Percentiles rank a stretch among this genome's conserved stretches.
phyloP scores from a whole-genome alignment of 1,139 yeast species.

The Magnusiomyces suaveolens region DNA sequence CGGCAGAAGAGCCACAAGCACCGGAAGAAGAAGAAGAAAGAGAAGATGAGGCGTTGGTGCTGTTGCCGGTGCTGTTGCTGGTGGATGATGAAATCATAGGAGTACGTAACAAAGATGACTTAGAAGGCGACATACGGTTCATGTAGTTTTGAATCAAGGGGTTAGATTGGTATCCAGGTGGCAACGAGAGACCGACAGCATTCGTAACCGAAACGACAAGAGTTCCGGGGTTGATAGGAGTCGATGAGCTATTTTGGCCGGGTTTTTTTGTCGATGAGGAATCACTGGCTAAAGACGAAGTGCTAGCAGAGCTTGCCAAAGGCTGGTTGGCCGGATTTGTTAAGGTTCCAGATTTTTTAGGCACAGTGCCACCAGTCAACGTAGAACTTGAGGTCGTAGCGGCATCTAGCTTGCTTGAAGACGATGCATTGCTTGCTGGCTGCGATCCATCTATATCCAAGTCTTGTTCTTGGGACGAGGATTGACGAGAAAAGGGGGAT shows the following conservation, averaged over 20 bases:
- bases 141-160: constrained; percentile 15
- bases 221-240: constrained; percentile 48
- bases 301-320: background rate
- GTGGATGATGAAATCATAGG: constrained; percentile 10
- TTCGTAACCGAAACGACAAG: constrained; percentile 60
- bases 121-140: constrained; percentile 11
- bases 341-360: background rate
- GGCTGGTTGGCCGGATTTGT: background rate
- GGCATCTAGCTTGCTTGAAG: background rate
- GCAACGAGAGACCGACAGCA: constrained; percentile 52
- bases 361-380: background rate
- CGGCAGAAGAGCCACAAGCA: constrained; percentile 4
- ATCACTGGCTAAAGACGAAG: background rate
- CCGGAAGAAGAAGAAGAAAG: background rate
- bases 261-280: background rate
- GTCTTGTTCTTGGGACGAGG: background rate
- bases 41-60: background rate
- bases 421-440: background rate
- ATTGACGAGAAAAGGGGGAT: background rate
- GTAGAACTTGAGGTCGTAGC: background rate
- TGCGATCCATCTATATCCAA: background rate
- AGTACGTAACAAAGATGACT: constrained; percentile 2
- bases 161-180: constrained; percentile 36
- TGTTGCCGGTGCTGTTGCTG: too few species aligned
- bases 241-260: constrained; percentile 14